Conservation (phyloP, 83 land plant species). For the Diphasiastrum complanatum region DNA sequence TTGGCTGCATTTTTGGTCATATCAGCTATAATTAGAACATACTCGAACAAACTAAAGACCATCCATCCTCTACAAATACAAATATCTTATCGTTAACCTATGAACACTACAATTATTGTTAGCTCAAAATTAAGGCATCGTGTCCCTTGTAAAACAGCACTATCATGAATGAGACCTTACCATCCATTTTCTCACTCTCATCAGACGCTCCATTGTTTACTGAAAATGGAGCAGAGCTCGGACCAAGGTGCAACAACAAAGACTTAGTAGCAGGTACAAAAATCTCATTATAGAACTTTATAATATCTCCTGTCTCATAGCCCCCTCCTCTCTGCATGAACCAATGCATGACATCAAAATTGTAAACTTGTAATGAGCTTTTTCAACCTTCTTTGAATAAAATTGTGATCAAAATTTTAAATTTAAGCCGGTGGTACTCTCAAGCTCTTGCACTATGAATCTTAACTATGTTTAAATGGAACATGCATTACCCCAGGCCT, state of each 20-base stretch:
- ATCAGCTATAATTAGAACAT: too few relatives aligned
- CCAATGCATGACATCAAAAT: not conserved
- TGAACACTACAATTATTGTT: not conserved
- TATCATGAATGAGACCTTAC: slow-evolving; percentile 36
- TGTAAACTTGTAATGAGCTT: not conserved
- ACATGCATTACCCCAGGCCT: slow-evolving; percentile 37
- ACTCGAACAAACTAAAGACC: too few relatives aligned
- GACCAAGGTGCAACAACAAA: slow-evolving; percentile 59
- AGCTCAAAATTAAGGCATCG: not conserved
- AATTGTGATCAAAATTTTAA: too few relatives aligned
- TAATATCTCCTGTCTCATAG: slow-evolving; percentile 79
- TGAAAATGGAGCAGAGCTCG: slow-evolving; percentile 28
- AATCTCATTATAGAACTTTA: slow-evolving; percentile 77
- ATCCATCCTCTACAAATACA: too few relatives aligned
- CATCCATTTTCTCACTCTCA: slow-evolving; percentile 39
- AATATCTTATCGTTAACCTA: too few relatives aligned
- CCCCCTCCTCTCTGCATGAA: slow-evolving; percentile 46
- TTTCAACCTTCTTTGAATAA: not conserved
- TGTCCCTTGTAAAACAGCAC: not conserved
- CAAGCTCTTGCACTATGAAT: too few relatives aligned
- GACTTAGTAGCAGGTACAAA: slow-evolving; percentile 77
- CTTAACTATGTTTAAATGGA: too few relatives aligned
- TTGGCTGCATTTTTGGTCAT: too few relatives aligned
- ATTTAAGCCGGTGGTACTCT: too few relatives aligned
- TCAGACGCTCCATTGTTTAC: slow-evolving; percentile 28